Base-by-base conservation (phyloP, 306 rosid genomes). In the Dicorynia guianensis region DNA sequence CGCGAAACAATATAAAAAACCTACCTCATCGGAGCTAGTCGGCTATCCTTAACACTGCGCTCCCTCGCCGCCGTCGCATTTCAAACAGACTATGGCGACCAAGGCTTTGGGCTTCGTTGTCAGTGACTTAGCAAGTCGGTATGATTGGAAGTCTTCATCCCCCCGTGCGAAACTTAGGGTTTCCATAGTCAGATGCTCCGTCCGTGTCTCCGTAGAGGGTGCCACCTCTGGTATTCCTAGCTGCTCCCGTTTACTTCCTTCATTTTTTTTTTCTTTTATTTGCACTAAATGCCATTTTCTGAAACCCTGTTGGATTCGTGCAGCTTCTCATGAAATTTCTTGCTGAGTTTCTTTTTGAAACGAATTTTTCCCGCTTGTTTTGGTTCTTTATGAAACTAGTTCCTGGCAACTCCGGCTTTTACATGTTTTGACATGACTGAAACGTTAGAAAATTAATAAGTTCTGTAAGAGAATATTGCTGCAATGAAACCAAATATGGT, bases 161-260 rank as follows among this genome's bases (percentile, higher is more conserved):
- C 0, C 15, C 34, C 15, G 72, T 56, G 34, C 77, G 4, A 85
- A 71, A 43, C 58, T 47, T 57, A 68, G 79, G 36, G 70, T 65
- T 75, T 72, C 78, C 60, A 25, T 77, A 1, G 52, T 89, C 60
- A 85, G 81, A 81, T 89, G 93, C 71, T 87, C 89, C 14, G 64
- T 65, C 13, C 49, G 67, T 30, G 72, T 46, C 66, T 63, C 79
- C 44, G 11, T 66, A 55, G 49, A 39, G 11, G 63, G 58, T 18
- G 39, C 74, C 47, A 33, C 85, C 62, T 14, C 83, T 13, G 83
- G 87, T 78, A 77, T 67, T 43, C n/a, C 70, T 19, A 17, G 4
- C 58, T 8, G 0, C 14, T n/a, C 58, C 49, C 50, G 0, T 34
- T 35, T 35, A 11, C 33, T 17, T 63, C 14, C 20, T 36, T 38